Percentiles rank a stretch among this genome's conserved stretches.
Conservation (phyloP, 768 basidiomycete genomes). For the Auricularia cornea region DNA sequence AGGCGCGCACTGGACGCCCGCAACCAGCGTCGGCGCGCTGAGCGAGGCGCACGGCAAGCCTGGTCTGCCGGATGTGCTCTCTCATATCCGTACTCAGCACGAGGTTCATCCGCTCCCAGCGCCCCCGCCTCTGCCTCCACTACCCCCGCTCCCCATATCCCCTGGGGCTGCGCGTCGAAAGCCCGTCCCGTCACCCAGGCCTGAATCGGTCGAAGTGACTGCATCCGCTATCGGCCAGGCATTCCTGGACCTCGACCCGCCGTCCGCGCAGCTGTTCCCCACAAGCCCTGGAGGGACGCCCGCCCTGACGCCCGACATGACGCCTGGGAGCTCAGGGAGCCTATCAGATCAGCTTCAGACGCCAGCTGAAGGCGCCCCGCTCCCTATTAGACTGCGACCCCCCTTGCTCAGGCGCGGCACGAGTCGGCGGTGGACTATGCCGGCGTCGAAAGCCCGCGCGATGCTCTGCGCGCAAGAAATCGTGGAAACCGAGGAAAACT, state of each 20-base stretch:
- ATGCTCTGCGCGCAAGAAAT: not conserved
- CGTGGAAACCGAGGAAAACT: not conserved
- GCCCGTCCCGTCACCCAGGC: not conserved
- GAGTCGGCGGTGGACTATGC: not conserved
- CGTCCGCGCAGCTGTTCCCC: not conserved
- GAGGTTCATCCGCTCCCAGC: not conserved
- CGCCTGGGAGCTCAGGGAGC: no score
- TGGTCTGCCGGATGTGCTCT: not conserved
- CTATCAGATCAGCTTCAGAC: not conserved
- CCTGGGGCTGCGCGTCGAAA: not conserved
- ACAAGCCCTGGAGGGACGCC: not conserved
- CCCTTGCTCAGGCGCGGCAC: not conserved
- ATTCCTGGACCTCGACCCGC: not conserved
- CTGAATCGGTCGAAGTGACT: not conserved
- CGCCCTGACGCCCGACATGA: not conserved
- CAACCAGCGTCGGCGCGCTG: not conserved
- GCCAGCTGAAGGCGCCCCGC: not conserved
- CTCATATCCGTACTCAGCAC: not conserved
- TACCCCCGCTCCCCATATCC: not conserved
- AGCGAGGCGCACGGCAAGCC: no score
- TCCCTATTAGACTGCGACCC: not conserved
- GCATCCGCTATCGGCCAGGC: not conserved
- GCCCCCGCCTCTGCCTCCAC: not conserved
- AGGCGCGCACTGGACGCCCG: not conserved
- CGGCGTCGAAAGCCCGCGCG: not conserved